phyloP scores from a whole-genome alignment of 139 green algal species.

The Desmodesmus armatus region DNA sequence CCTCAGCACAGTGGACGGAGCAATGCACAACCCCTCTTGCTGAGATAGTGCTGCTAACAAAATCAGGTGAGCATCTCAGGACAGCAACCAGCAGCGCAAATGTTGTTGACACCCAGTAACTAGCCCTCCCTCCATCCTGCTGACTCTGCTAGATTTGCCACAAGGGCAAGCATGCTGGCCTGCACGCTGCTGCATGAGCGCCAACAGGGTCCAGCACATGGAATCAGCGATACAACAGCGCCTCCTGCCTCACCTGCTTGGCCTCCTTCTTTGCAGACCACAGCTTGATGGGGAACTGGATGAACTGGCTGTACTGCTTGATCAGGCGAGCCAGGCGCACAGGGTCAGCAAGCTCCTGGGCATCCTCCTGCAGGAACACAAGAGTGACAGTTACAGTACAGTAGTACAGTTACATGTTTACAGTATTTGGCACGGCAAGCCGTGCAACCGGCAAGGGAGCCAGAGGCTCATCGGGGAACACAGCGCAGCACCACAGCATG shows the following conservation, averaged over 20 bases:
- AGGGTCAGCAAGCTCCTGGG: constrained; percentile 81
- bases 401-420: not conserved
- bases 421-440: too few relatives aligned
- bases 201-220: not conserved
- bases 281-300: constrained; percentile 98
- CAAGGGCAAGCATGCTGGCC: not conserved
- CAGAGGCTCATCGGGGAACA: too few relatives aligned
- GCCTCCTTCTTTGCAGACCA: constrained; percentile 64
- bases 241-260: constrained; percentile 81
- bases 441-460: too few relatives aligned
- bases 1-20: not conserved
- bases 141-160: not conserved
- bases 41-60: too few relatives aligned
- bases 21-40: too few relatives aligned
- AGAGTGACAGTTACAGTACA: not conserved
- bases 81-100: too few relatives aligned
- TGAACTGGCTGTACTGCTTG: constrained; percentile 99
- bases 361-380: constrained; percentile 95
- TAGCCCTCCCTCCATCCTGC: too few relatives aligned
- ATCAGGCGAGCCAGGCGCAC: constrained; percentile 86
- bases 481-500: not conserved
- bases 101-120: too few relatives aligned
- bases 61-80: too few relatives aligned
- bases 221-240: too few relatives aligned
- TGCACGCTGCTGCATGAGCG: not conserved